Evolutionary conservation across 176 grass and related monocot species (phyloP).

Genomic region (Pharus latifolius): DNA sequence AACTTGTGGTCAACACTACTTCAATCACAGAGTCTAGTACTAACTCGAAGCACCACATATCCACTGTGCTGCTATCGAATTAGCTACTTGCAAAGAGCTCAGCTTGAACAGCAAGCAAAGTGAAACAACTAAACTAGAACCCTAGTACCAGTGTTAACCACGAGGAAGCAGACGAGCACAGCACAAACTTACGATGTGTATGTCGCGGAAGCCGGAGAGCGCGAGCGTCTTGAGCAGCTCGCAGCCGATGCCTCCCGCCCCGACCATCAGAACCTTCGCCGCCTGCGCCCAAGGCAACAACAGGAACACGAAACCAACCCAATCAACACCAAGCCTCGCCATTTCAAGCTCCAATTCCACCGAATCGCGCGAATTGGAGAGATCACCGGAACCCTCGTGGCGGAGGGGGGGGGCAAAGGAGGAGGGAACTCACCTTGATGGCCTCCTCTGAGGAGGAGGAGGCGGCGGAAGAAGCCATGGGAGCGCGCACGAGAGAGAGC

Average conservation of each 20-base stretch:
- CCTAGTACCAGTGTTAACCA: background rate
- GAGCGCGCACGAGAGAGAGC: too few relatives aligned
- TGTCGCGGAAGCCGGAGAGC: conserved; percentile 81
- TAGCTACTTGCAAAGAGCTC: background rate
- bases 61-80: background rate
- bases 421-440: conserved; percentile 25
- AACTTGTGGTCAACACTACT: conserved; percentile 6
- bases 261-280: conserved; percentile 96
- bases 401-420: background rate
- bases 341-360: background rate
- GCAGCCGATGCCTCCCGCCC: conserved; percentile 94
- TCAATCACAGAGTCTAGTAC: conserved; percentile 21
- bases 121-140: background rate
- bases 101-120: background rate
- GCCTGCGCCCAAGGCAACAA: conserved; percentile 21
- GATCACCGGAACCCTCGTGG: background rate
- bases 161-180: background rate
- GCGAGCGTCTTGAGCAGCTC: conserved; percentile 99
- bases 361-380: background rate
- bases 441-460: conserved; percentile 16
- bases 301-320: background rate
- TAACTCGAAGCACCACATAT: background rate
- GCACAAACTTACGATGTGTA: conserved; percentile 67
- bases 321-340: background rate
- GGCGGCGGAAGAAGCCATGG: conserved; percentile 15